These are phyloP conservation scores for Emydomyces testavorans DNA, from an alignment of 2,329 filamentous ascomycete species.

Conservation along the genomic window DNA sequence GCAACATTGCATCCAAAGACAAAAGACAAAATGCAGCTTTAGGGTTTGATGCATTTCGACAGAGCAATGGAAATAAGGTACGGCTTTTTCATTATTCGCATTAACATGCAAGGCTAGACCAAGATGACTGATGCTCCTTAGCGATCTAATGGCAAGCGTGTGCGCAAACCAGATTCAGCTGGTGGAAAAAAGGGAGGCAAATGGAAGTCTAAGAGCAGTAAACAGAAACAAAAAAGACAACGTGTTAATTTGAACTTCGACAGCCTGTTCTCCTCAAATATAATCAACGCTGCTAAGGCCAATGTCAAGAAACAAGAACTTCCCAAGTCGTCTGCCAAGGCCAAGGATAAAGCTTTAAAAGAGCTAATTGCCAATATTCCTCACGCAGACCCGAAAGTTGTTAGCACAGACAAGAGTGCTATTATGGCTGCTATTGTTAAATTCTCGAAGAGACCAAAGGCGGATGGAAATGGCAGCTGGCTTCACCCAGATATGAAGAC, in stretches of 20 bases:
- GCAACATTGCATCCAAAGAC: background rate
- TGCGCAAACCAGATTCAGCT: background rate
- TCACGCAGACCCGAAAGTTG: slow-evolving; percentile 18
- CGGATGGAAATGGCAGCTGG: slow-evolving; percentile 26
- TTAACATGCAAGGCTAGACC: too few species aligned
- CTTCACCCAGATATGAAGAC: slow-evolving; percentile 25
- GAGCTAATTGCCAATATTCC: slow-evolving; percentile 27
- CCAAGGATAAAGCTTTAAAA: slow-evolving; percentile 25
- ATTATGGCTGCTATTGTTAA: slow-evolving; percentile 23
- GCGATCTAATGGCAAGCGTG: background rate
- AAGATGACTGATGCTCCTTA: background rate
- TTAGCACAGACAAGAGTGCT: slow-evolving; percentile 20
- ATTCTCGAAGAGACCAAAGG: slow-evolving; percentile 21
- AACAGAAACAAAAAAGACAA: background rate
- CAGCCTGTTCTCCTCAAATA: slow-evolving; percentile 11
- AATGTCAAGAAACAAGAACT: slow-evolving; percentile 20
- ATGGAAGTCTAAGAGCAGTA: background rate
- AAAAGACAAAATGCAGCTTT: slow-evolving; percentile 1
- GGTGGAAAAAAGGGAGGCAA: background rate
- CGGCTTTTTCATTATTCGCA: background rate
- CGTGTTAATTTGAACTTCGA: slow-evolving; percentile 10
- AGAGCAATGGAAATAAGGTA: slow-evolving; percentile 1
- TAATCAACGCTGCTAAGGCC: slow-evolving; percentile 11
- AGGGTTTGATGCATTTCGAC: slow-evolving; percentile 5
- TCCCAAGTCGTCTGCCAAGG: slow-evolving; percentile 18